Base-by-base conservation (phyloP, 768 basidiomycete genomes). In the Mycena leptocephala region DNA sequence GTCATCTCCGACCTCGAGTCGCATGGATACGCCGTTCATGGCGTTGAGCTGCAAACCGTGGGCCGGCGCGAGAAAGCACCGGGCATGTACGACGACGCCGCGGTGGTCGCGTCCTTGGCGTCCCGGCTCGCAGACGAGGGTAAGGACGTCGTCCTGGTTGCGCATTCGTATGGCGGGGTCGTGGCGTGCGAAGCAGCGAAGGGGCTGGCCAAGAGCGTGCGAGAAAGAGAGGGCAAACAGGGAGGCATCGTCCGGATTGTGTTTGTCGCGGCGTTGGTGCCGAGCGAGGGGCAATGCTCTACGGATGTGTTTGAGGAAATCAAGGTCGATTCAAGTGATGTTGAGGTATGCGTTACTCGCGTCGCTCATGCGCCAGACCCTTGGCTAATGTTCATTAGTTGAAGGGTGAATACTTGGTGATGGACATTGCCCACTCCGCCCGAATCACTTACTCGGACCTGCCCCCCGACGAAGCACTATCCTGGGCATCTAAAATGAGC, bases 91-190 rank as follows among this genome's bases (percentile, higher is more conserved):
- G 68, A 69, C 18, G 68, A 69, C 39, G 68, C 68, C 3, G 68
- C 55, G 4, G 30, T 9, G 37, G 30, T 69, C 16, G 55, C 68
- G 10, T 53, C 68, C 8, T 9, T 56, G 56, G 68, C 30, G 30
- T 14, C 68, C 28, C n/a, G 37, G 39, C 68, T 69, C 13, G 37
- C 56, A 22, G 68, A 69, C 11, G 68, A 69, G 56, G 68, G 68
- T 22, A 69, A 69, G n/a, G 68, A 69, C 28, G 55, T 69, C 22
- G 55, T 69, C 10, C 68, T 69, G 10, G 68, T 58, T 11, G 26
- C 55, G 26, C 68, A 69, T 58, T 69, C 68, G 37, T 69, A 69
- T 20, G 68, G 68, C 68, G 68, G 68, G 18, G 30, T 69, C 37
- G 55, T 58, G n/a, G 55, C 68, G 20, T 69, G 68, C 55, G 68